These are phyloP conservation scores for Penicillium sumatraense DNA, from an alignment of 2,329 filamentous ascomycete species.

Conservation along the genomic window DNA sequence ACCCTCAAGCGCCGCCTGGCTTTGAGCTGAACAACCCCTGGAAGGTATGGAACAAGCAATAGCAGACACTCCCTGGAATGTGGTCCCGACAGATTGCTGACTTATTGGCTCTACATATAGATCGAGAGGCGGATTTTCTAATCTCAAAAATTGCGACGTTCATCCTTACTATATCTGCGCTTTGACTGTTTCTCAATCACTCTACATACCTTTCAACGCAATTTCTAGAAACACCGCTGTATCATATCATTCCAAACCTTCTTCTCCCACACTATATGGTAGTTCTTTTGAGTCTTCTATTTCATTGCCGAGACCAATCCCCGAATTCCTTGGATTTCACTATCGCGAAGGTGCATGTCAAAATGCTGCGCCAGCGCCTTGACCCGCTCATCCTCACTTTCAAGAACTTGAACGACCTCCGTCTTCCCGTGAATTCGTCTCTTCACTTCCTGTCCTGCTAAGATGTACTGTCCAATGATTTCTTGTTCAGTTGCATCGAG, in stretches of 20 bases:
- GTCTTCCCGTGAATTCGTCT: slow-evolving; percentile 57
- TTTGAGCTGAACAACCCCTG: slow-evolving; percentile 71
- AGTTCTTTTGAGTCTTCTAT: neutral
- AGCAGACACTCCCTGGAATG: neutral
- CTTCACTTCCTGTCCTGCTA: slow-evolving; percentile 59
- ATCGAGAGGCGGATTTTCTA: slow-evolving; percentile 48
- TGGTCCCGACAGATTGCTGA: slow-evolving; percentile 25
- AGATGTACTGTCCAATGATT: slow-evolving; percentile 58
- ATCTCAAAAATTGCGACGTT: slow-evolving; percentile 26
- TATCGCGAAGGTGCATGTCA: slow-evolving; percentile 55
- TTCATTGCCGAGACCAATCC: slow-evolving; percentile 52
- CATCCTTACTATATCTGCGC: slow-evolving; percentile 27
- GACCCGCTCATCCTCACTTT: slow-evolving; percentile 60
- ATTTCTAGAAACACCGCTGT: slow-evolving; percentile 28
- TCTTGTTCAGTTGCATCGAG: slow-evolving; percentile 51
- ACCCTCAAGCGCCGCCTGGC: slow-evolving; percentile 60
- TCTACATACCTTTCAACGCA: slow-evolving; percentile 31
- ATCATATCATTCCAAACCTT: slow-evolving; percentile 22
- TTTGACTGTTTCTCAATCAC: slow-evolving; percentile 23
- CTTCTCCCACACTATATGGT: slow-evolving; percentile 4
- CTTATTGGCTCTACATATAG: slow-evolving; percentile 22
- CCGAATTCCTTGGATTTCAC: slow-evolving; percentile 57
- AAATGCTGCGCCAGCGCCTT: slow-evolving; percentile 57
- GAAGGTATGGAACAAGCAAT: slow-evolving; percentile 55
- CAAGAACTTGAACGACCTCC: slow-evolving; percentile 51